Evolutionary conservation across 192 early-diverging fungal genomes (phyloP), one percentile per base, ranked within the genome.

Genomic region (Coemansia sp.): DNA sequence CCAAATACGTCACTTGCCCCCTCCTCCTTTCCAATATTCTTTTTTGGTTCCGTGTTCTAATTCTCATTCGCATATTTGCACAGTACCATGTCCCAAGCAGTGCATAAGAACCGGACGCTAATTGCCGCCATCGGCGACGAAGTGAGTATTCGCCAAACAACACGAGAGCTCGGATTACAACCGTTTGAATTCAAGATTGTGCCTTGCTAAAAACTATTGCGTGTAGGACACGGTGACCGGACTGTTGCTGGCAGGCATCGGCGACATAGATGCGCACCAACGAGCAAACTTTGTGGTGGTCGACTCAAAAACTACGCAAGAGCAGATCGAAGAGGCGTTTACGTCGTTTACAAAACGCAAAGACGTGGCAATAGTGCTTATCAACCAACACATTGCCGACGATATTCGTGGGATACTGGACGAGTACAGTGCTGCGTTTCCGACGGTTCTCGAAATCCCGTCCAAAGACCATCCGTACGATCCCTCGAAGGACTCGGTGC

Each of bases 391-490:
- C 72, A 87, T 99, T 46, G 97, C 96, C 21, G 91, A 99, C 40
- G 86, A 90, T 64, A 96, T 99, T 60, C 85, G 97, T 23, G 84
- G 87, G 17, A 76, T 94, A 62, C 77, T 99, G 56, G 97, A 99
- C 67, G 91, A 90, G 46, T 89, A 98, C 71, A 81, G 87, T 34
- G 88, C 89, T 38, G 94, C 95, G 4, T 99, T 97, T 76, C 97
- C 97, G 4, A 96, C 97, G 6, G 87, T 99, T 17, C 87, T 99
- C 58, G 97, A 99, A 74, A 97, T 99, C 57, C 97, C 97, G 38
- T 96, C 94, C 50, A 99, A 99, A 84, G 96, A 99, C 75, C 93
- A 97, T 68, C 97, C 96, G 36, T 99, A 99, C 78, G 93, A 96
- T 82, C 90, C 89, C 21, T 83, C 85, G 62, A 91, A 90, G 77